Percentiles rank a stretch among this genome's conserved stretches.
These are phyloP conservation scores for Pochonia chlamydosporia DNA, from an alignment of 2,329 filamentous ascomycete species.

Conservation along the genomic window DNA sequence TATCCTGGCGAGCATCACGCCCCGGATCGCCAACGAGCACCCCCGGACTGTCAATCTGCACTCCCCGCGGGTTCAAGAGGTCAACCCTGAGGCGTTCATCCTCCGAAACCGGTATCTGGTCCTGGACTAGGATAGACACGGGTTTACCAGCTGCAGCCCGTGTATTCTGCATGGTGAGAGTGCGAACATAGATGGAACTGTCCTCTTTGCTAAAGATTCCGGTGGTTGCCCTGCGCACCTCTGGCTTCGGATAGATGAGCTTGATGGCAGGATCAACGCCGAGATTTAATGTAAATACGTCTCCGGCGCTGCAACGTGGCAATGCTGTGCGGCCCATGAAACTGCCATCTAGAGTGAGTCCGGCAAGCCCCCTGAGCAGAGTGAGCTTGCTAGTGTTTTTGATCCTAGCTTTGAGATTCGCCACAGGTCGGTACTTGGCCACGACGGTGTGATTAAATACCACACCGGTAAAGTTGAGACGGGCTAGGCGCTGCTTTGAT, in stretches of 20 bases:
- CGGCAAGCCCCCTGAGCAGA: constrained; percentile 43
- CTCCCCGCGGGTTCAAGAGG: constrained; percentile 39
- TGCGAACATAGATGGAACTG: constrained; percentile 39
- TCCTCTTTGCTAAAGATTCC: constrained; percentile 47
- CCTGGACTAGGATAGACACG: constrained; percentile 42
- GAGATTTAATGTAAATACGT: constrained; percentile 44
- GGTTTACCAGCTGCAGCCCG: constrained; percentile 27
- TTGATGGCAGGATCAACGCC: constrained; percentile 50
- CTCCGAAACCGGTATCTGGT: constrained; percentile 53
- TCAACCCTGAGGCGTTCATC: constrained; percentile 48
- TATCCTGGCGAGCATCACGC: constrained; percentile 14
- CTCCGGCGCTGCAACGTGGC: constrained; percentile 46
- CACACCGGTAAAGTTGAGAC: constrained; percentile 40
- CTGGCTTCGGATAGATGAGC: constrained; percentile 48
- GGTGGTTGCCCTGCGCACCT: constrained; percentile 40
- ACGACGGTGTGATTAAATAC: constrained; percentile 48
- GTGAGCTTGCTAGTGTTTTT: constrained; percentile 46
- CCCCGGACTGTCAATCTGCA: constrained; percentile 29
- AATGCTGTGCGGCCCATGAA: constrained; percentile 50
- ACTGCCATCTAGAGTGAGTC: constrained; percentile 50
- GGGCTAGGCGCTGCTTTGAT: constrained; percentile 49
- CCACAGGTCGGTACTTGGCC: constrained; percentile 49
- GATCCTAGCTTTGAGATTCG: constrained; percentile 49
- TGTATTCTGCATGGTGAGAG: constrained; percentile 42
- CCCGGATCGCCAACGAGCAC: constrained; percentile 26